These are phyloP conservation scores for Boletus eberwhitei DNA, from an alignment of 768 basidiomycete genomes.

Conservation along the genomic window DNA sequence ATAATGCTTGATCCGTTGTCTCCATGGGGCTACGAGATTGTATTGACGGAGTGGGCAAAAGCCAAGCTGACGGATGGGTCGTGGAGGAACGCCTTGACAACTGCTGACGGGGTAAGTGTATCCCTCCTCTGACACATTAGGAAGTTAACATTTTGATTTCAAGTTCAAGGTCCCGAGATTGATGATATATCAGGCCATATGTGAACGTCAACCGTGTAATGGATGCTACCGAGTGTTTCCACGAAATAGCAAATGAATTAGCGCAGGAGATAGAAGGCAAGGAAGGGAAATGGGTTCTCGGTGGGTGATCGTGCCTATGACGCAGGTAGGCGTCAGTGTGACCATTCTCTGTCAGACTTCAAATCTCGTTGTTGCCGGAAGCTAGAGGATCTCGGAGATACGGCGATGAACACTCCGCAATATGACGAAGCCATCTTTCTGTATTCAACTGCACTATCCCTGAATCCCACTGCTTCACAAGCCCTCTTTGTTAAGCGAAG, in stretches of 20 bases:
- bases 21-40: not conserved
- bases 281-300: not conserved
- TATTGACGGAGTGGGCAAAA: not conserved
- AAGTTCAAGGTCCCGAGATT: not conserved
- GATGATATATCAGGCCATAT: not conserved
- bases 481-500: not conserved
- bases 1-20: not conserved
- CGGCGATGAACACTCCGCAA: not conserved
- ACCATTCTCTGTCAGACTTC: too few relatives aligned
- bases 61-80: not conserved
- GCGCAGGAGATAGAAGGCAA: too few relatives aligned
- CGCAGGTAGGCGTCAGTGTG: not conserved
- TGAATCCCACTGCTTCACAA: not conserved
- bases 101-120: not conserved
- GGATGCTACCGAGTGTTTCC: constrained; percentile 1
- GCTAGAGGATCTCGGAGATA: not conserved
- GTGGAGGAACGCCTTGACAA: not conserved
- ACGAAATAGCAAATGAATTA: not conserved
- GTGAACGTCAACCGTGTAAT: not conserved
- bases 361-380: not conserved
- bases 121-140: not conserved
- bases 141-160: not conserved
- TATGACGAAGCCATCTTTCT: not conserved
- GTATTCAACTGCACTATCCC: not conserved
- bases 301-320: not conserved